phyloP scores from a whole-genome alignment of 257 asterid species.

The Fraxinus cuspidata region DNA sequence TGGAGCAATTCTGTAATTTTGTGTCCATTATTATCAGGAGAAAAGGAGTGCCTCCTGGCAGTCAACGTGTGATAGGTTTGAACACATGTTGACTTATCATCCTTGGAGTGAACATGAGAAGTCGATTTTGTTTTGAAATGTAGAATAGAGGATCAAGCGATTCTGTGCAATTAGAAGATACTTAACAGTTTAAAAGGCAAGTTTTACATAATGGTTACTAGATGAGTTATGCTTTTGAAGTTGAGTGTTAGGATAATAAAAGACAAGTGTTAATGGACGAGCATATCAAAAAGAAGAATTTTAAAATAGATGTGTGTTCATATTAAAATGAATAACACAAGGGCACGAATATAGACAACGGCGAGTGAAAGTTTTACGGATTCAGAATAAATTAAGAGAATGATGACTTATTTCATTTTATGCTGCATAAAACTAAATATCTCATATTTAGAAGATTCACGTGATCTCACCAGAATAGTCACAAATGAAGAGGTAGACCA shows the following conservation, averaged over 20 bases:
- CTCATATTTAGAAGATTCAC: background rate
- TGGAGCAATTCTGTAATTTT: background rate
- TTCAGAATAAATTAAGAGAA: background rate
- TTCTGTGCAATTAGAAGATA: background rate
- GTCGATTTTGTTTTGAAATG: background rate
- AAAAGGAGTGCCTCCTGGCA: background rate
- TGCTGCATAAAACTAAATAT: too few species aligned
- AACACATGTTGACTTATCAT: background rate
- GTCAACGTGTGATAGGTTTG: background rate
- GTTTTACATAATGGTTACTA: background rate
- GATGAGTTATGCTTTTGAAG: background rate
- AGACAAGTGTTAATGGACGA: background rate
- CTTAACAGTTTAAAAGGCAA: background rate
- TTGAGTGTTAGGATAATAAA: background rate
- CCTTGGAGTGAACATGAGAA: background rate
- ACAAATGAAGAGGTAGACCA: background rate
- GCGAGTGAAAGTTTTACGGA: background rate
- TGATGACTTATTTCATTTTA: too few species aligned
- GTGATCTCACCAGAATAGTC: background rate
- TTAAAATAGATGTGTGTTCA: background rate
- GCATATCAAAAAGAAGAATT: background rate
- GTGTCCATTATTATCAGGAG: background rate
- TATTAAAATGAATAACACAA: background rate
- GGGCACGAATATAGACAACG: background rate
- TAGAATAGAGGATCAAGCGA: background rate